Conservation (phyloP, 164 flowering plant genomes). For the Annona squamosa region DNA sequence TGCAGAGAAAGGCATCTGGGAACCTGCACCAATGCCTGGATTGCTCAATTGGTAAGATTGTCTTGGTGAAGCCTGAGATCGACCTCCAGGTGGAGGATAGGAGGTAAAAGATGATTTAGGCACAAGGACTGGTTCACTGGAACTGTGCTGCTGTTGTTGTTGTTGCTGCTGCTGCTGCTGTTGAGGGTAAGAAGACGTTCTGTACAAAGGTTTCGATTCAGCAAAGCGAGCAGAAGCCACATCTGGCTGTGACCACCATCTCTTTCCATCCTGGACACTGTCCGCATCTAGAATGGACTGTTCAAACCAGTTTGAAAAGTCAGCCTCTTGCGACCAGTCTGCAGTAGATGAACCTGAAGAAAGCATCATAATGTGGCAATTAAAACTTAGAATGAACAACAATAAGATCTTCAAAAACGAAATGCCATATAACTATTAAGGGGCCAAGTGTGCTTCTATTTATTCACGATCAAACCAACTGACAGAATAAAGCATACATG, state of each 20-base stretch:
- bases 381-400: too few relatives aligned
- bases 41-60: conserved; percentile 34
- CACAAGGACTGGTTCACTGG: conserved; percentile 59
- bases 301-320: conserved; percentile 49
- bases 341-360: conserved; percentile 62
- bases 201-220: conserved; percentile 57
- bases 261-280: conserved; percentile 35
- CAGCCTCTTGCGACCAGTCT: conserved; percentile 64
- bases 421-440: neutral
- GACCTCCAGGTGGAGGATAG: conserved; percentile 70
- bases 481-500: too few relatives aligned
- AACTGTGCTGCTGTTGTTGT: conserved; percentile 36
- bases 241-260: conserved; percentile 78
- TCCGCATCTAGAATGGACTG: conserved; percentile 42
- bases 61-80: conserved; percentile 50
- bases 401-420: too few relatives aligned
- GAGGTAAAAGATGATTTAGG: conserved; percentile 63
- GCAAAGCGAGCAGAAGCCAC: conserved; percentile 24
- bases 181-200: conserved; percentile 82
- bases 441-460: neutral
- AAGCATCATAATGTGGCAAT: neutral
- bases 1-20: conserved; percentile 44
- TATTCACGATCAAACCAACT: neutral
- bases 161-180: conserved; percentile 37
- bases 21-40: conserved; percentile 35